Percentiles rank a stretch among this genome's conserved stretches.
Conservation (phyloP, 2,329 filamentous ascomycete species). For the Exophiala mesophila region DNA sequence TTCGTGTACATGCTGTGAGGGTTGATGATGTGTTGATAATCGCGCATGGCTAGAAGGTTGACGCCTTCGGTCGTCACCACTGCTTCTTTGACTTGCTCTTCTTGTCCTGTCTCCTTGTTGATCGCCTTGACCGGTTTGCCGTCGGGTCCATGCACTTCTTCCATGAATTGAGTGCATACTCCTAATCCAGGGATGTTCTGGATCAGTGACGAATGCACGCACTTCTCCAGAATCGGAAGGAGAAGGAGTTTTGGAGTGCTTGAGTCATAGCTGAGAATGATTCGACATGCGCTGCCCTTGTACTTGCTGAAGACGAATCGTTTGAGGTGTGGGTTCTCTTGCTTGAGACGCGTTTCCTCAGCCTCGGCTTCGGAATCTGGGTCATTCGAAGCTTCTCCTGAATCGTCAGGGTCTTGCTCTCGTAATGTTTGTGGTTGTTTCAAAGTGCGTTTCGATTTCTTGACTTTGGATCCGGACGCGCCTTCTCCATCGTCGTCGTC, state of each 20-base stretch:
- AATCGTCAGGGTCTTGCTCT: constrained; percentile 24
- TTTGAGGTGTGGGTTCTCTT: constrained; percentile 61
- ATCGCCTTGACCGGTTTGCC: constrained; percentile 42
- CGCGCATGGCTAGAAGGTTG: constrained; percentile 86
- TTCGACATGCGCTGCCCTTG: constrained; percentile 67
- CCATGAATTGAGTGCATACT: constrained; percentile 63
- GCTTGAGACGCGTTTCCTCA: constrained; percentile 61
- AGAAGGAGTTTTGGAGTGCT: constrained; percentile 85
- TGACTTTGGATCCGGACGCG: constrained; percentile 1
- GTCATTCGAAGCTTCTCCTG: constrained; percentile 15
- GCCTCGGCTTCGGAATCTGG: constrained; percentile 43
- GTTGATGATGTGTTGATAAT: constrained; percentile 78
- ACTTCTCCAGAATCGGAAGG: constrained; percentile 80
- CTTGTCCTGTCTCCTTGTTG: constrained; percentile 47
- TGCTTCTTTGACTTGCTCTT: constrained; percentile 45
- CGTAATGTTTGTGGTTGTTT: constrained; percentile 17
- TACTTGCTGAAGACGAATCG: constrained; percentile 75
- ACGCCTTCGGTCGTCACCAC: constrained; percentile 67
- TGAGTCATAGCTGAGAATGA: constrained; percentile 77
- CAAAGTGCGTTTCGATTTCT: constrained; percentile 7
- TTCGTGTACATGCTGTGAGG: constrained; percentile 85
- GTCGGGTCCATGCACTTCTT: constrained; percentile 47
- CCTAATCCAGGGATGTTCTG: constrained; percentile 78
- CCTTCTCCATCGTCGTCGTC: constrained; percentile 14
- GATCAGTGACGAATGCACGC: constrained; percentile 72